Conservation (phyloP, 306 rosid species). For the Hippophae tibetana region DNA sequence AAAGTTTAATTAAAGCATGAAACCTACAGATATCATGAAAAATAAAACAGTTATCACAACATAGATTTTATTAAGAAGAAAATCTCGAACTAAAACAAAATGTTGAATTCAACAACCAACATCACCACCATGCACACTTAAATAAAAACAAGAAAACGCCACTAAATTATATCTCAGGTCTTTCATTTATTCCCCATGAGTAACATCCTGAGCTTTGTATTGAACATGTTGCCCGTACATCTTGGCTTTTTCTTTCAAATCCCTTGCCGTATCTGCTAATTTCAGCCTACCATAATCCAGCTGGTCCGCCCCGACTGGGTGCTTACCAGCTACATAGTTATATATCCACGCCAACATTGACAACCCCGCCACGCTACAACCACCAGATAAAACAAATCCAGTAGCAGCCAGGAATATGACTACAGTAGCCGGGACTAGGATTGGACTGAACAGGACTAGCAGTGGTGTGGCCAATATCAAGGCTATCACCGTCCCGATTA, state of each 20-base stretch:
- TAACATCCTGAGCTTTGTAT: slow-evolving; percentile 25
- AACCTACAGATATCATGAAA: no score
- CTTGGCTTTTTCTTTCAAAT: slow-evolving; percentile 34
- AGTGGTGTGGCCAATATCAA: slow-evolving; percentile 49
- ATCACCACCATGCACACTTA: not conserved
- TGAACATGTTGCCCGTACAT: slow-evolving; percentile 24
- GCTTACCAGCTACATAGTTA: slow-evolving; percentile 29
- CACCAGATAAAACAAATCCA: slow-evolving; percentile 45
- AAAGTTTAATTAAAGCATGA: no score
- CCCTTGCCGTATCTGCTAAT: slow-evolving; percentile 38
- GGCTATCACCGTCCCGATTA: slow-evolving; percentile 46
- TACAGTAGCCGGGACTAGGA: slow-evolving; percentile 41
- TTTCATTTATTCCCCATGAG: slow-evolving; percentile 16
- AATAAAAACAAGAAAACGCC: not conserved
- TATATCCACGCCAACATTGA: slow-evolving; percentile 49
- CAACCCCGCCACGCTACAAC: slow-evolving; percentile 40
- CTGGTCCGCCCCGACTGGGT: slow-evolving; percentile 28
- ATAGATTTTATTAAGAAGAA: no score
- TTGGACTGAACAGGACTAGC: slow-evolving; percentile 49
- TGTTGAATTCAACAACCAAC: not conserved
- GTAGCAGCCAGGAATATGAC: slow-evolving; percentile 21
- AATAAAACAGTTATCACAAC: no score
- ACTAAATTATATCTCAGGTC: not conserved
- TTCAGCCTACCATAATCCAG: slow-evolving; percentile 35
- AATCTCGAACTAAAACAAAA: no score